A percentile compares a stretch with the other conserved stretches of the same genome.
Evolutionary conservation across 208 protist genomes (phyloP).

Genomic region (Trypanosoma conorhini): DNA sequence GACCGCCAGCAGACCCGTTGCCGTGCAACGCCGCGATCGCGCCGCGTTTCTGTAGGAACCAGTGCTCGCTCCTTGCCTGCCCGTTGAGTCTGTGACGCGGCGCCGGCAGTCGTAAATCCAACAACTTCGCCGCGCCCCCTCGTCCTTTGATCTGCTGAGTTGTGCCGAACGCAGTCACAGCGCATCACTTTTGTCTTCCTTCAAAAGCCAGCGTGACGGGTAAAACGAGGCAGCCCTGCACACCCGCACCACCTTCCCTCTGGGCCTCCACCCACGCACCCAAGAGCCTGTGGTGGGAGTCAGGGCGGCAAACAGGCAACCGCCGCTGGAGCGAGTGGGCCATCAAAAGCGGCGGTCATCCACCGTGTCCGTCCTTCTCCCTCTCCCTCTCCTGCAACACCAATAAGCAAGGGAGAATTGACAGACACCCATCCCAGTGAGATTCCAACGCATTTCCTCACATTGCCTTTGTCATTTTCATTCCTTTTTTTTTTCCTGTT

Average conservation of each 20-base stretch:
- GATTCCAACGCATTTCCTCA: background rate
- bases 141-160: constrained; percentile 13
- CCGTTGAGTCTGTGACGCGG: background rate
- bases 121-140: constrained; percentile 13
- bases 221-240: background rate
- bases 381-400: background rate
- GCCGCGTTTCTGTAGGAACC: background rate
- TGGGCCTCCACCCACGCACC: background rate
- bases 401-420: background rate
- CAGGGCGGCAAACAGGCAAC: background rate
- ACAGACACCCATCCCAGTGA: background rate
- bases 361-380: background rate
- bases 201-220: background rate
- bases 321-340: background rate
- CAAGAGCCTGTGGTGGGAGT: background rate
- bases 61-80: background rate
- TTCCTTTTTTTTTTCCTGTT: background rate
- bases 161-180: constrained; percentile 18
- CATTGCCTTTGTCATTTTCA: background rate
- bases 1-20: constrained; percentile 17
- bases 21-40: background rate
- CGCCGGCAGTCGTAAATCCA: background rate
- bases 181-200: background rate
- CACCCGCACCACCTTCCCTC: background rate
- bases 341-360: background rate